These are phyloP conservation scores for Mitragyna speciosa DNA, from an alignment of 257 asterid species.

Conservation along the genomic window DNA sequence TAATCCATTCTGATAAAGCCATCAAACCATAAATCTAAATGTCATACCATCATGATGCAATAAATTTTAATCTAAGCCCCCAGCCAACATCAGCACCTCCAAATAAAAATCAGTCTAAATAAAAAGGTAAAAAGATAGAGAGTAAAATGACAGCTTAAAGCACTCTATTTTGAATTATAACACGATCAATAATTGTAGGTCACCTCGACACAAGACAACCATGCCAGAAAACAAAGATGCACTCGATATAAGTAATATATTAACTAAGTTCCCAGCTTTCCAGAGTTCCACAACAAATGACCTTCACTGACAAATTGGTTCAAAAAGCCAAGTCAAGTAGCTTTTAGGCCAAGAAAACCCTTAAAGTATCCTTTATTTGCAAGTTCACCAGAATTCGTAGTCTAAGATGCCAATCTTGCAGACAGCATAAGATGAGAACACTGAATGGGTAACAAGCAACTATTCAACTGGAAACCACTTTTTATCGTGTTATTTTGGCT, in stretches of 20 bases:
- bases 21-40: not conserved
- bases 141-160: not conserved
- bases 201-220: not conserved
- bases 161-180: too few species aligned
- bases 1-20: not conserved
- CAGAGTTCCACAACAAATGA: not conserved
- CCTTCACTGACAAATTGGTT: not conserved
- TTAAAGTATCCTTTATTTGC: not conserved
- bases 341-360: not conserved
- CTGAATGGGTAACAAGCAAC: not conserved
- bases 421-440: not conserved
- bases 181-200: too few species aligned
- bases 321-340: not conserved
- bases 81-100: not conserved
- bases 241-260: not conserved
- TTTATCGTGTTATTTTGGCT: not conserved
- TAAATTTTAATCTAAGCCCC: not conserved
- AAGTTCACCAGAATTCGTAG: not conserved
- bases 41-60: not conserved
- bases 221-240: not conserved
- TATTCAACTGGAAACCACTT: not conserved
- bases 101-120: too few species aligned
- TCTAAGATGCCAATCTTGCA: not conserved
- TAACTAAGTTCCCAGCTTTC: not conserved
- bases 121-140: too few species aligned